Conservation (phyloP, 2,329 filamentous ascomycete genomes). For the Xylaria arbuscula region DNA sequence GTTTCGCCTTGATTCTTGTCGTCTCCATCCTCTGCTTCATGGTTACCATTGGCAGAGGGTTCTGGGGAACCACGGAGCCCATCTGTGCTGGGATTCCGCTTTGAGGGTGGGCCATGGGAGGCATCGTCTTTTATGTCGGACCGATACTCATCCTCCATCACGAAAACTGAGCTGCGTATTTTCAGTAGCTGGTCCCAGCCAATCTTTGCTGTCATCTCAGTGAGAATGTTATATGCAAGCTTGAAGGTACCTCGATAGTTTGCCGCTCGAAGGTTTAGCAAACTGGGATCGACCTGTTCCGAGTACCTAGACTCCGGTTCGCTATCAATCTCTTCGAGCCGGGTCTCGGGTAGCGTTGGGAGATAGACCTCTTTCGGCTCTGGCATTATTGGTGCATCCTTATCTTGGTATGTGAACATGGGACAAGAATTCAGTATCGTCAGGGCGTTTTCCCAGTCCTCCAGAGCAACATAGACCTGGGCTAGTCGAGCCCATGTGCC, state of each 20-base stretch:
- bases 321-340: conserved; percentile 96
- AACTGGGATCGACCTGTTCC: conserved; percentile 87
- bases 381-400: conserved; percentile 93
- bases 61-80: conserved; percentile 78
- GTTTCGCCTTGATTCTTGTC: conserved; percentile 50
- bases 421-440: conserved; percentile 97
- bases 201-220: conserved; percentile 95
- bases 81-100: conserved; percentile 82
- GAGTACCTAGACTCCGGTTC: conserved; percentile 82
- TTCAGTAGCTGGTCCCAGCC: conserved; percentile 97
- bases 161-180: conserved; percentile 95
- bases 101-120: conserved; percentile 58
- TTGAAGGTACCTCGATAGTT: conserved; percentile 95
- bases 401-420: conserved; percentile 99
- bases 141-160: conserved; percentile 99
- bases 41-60: conserved; percentile 62
- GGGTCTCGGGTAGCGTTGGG: conserved; percentile 86
- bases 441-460: conserved; percentile 96
- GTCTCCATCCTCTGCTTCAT: conserved; percentile 51
- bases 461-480: conserved; percentile 91
- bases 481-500: conserved; percentile 94
- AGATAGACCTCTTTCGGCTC: conserved; percentile 89
- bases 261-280: conserved; percentile 86
- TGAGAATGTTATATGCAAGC: conserved; percentile 92
- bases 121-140: conserved; percentile 79